phyloP scores from a whole-genome alignment of 352 stramenopile genomes.

The Globisporangium lucens region DNA sequence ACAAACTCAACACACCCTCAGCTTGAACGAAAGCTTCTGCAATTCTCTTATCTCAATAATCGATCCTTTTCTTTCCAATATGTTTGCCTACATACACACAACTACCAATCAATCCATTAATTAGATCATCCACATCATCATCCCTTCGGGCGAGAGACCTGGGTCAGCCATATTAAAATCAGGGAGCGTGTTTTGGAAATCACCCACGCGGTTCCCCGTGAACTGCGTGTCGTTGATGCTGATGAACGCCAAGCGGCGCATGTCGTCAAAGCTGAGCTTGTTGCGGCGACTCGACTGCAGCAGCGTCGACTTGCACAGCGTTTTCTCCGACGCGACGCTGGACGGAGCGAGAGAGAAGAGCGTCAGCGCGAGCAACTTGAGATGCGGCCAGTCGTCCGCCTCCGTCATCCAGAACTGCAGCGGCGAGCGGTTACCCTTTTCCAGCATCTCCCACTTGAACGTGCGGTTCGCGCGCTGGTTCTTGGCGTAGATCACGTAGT shows the following conservation, averaged over 20 bases:
- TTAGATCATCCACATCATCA: slow-evolving; percentile 90
- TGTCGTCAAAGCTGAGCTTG: slow-evolving; percentile 71
- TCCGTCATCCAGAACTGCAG: slow-evolving; percentile 82
- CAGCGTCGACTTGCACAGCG: slow-evolving; percentile 61
- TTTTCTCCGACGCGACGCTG: slow-evolving; percentile 70
- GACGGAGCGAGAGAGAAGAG: slow-evolving; percentile 76
- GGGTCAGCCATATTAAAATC: slow-evolving; percentile 73
- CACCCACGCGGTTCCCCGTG: slow-evolving; percentile 37
- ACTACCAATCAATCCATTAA: neutral
- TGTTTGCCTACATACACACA: neutral
- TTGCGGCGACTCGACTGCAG: slow-evolving; percentile 66
- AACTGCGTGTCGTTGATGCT: slow-evolving; percentile 84
- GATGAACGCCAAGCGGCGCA: slow-evolving; percentile 74
- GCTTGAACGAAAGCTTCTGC: neutral
- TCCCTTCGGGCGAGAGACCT: slow-evolving; percentile 64
- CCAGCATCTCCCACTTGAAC: slow-evolving; percentile 85
- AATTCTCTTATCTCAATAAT: neutral
- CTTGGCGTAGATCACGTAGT: slow-evolving; percentile 82
- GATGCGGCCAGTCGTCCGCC: slow-evolving; percentile 72
- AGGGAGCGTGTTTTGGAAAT: slow-evolving; percentile 55
- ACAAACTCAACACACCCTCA: neutral
- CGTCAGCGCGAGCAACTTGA: slow-evolving; percentile 70
- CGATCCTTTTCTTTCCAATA: neutral
- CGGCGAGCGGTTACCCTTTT: slow-evolving; percentile 73
- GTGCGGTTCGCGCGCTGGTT: slow-evolving; percentile 75